These are phyloP conservation scores for Knufia fluminis DNA, from an alignment of 2,329 filamentous ascomycete genomes.

Conservation along the genomic window DNA sequence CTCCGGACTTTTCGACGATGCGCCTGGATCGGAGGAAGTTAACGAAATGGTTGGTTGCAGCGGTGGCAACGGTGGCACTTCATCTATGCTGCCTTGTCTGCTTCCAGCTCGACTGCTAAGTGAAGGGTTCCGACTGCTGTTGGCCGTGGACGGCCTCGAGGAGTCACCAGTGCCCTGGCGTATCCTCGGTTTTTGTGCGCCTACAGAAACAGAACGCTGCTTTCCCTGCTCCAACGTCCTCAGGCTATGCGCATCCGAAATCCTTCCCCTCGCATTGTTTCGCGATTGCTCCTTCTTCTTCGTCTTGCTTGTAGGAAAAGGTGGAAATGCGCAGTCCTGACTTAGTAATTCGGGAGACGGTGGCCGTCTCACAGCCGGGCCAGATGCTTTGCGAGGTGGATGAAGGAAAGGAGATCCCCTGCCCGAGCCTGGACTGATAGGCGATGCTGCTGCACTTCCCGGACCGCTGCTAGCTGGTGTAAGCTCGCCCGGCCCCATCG, in stretches of 20 bases:
- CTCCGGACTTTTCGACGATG: neutral
- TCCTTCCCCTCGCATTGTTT: neutral
- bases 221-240: conserved; percentile 1
- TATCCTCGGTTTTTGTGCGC: conserved; percentile 5
- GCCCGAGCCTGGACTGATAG: conserved; percentile 46
- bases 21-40: neutral
- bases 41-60: neutral
- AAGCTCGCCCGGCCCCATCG: conserved; percentile 34
- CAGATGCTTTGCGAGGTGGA: conserved; percentile 31
- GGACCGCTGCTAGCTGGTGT: conserved; percentile 56
- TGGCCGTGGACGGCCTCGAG: conserved; percentile 1
- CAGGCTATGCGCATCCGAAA: neutral
- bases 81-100: conserved; percentile 5
- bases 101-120: conserved; percentile 2
- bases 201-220: conserved; percentile 19
- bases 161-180: conserved; percentile 8
- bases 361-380: conserved; percentile 32
- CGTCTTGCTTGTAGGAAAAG: conserved; percentile 39
- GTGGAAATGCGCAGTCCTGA: conserved; percentile 46
- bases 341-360: conserved; percentile 39
- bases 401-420: conserved; percentile 33
- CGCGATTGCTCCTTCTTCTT: conserved; percentile 3
- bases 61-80: conserved; percentile 1
- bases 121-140: conserved; percentile 4
- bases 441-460: conserved; percentile 55